A percentile compares a stretch with the other conserved stretches of the same genome.
Conservation (phyloP, 257 asterid species). For the Solanum neorickii region DNA sequence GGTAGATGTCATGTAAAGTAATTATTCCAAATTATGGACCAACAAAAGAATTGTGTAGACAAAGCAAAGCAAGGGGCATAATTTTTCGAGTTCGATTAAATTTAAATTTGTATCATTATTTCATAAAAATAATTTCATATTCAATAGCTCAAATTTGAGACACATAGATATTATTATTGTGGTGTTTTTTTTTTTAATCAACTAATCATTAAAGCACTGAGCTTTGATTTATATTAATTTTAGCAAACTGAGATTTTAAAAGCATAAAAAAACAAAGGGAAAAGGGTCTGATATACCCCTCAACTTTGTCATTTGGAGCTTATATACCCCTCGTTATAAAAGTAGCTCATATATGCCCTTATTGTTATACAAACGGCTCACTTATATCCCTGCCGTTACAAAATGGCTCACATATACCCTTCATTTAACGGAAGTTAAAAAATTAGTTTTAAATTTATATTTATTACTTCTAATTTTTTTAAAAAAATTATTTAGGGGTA, state of each 20-base stretch:
- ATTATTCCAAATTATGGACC: neutral
- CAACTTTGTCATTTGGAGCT: too few relatives aligned
- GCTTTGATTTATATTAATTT: neutral
- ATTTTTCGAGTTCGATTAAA: accelerated
- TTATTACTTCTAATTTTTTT: too few relatives aligned
- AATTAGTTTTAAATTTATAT: too few relatives aligned
- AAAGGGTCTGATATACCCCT: too few relatives aligned
- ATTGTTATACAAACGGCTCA: too few relatives aligned
- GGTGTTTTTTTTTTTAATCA: neutral
- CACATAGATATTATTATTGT: neutral
- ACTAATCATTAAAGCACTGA: neutral
- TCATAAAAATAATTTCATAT: neutral
- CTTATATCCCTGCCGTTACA: too few relatives aligned
- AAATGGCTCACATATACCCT: too few relatives aligned
- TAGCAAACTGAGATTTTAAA: neutral
- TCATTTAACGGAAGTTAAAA: too few relatives aligned
- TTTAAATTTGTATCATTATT: accelerated
- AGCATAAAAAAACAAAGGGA: neutral
- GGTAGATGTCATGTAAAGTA: neutral
- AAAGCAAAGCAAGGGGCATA: neutral
- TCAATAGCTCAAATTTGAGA: neutral
- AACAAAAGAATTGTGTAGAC: neutral
- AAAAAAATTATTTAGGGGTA: too few relatives aligned
- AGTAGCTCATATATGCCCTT: too few relatives aligned
- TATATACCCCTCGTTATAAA: too few relatives aligned